Conservation (phyloP, 2,329 filamentous ascomycete species). For the Colletotrichum trifolii region DNA sequence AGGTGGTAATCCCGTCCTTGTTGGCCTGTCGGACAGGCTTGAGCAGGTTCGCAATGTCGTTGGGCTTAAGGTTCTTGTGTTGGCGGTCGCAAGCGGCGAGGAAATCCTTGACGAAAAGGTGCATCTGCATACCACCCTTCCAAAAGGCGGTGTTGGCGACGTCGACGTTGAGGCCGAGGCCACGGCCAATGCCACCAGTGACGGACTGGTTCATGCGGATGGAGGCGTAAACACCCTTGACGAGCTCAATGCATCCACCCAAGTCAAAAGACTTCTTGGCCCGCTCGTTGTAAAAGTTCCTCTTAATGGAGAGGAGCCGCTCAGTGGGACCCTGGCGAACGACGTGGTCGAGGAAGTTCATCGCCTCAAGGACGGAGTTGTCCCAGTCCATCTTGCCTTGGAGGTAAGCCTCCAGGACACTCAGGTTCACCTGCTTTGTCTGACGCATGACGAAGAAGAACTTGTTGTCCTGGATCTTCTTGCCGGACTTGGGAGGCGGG, state of each 20-base stretch:
- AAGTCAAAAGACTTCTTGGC: conserved; percentile 64
- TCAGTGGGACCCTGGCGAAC: conserved; percentile 82
- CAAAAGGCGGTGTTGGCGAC: conserved; percentile 94
- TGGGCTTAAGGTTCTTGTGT: conserved; percentile 41
- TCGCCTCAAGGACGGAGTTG: conserved; percentile 77
- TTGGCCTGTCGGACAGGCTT: conserved; percentile 46
- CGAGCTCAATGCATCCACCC: conserved; percentile 74
- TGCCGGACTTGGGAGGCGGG: conserved; percentile 48
- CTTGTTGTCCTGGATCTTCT: conserved; percentile 52
- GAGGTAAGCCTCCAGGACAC: conserved; percentile 74
- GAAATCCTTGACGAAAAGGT: conserved; percentile 34
- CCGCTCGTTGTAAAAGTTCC: conserved; percentile 78
- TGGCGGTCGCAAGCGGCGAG: conserved; percentile 48
- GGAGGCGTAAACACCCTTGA: conserved; percentile 91
- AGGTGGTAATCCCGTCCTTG: conserved; percentile 39
- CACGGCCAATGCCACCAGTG: conserved; percentile 58
- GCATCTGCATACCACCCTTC: conserved; percentile 56
- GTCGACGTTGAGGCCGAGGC: conserved; percentile 87
- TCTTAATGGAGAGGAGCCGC: conserved; percentile 77
- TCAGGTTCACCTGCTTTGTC: conserved; percentile 76
- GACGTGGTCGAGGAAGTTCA: conserved; percentile 93
- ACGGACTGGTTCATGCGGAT: conserved; percentile 76
- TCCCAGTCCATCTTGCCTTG: conserved; percentile 69
- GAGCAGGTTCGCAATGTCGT: conserved; percentile 45
- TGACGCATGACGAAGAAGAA: conserved; percentile 72